Conservation (phyloP, 352 stramenopile genomes). For the Blastocystis sp. region DNA sequence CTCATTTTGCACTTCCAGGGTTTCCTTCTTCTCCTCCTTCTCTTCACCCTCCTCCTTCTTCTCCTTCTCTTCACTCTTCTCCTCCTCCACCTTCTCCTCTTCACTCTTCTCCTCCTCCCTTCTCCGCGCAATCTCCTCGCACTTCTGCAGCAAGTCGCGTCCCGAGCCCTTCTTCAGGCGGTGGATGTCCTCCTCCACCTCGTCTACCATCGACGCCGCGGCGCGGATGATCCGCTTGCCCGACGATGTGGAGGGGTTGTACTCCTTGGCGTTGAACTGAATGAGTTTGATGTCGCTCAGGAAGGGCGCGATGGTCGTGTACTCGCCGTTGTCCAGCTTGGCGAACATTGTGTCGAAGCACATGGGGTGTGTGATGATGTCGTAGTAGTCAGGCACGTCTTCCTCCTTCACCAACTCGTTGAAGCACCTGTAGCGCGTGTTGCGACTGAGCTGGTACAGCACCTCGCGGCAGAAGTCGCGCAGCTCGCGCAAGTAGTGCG, state of each 20-base stretch:
- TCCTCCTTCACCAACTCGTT: slow-evolving; percentile 79
- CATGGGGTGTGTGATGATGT: slow-evolving; percentile 86
- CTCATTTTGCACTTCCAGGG: neutral
- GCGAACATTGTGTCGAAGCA: slow-evolving; percentile 86
- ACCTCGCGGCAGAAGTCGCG: slow-evolving; percentile 86
- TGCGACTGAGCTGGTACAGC: slow-evolving; percentile 78
- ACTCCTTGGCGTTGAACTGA: slow-evolving; percentile 85
- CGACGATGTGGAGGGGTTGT: slow-evolving; percentile 83
- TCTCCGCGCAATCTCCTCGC: slow-evolving; percentile 74
- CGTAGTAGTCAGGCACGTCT: slow-evolving; percentile 85
- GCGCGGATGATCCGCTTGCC: slow-evolving; percentile 80
- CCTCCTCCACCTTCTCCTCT: neutral
- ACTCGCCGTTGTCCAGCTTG: slow-evolving; percentile 86
- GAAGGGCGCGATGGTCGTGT: slow-evolving; percentile 86
- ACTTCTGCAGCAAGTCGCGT: slow-evolving; percentile 87
- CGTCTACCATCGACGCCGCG: slow-evolving; percentile 86
- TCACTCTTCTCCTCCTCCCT: neutral
- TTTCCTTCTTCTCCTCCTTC: neutral
- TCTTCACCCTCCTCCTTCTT: neutral
- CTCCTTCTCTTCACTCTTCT: neutral
- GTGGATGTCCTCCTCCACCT: slow-evolving; percentile 85
- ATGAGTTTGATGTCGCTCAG: slow-evolving; percentile 86
- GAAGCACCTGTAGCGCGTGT: slow-evolving; percentile 73
- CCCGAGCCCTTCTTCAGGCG: slow-evolving; percentile 84
- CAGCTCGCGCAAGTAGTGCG: slow-evolving; percentile 84